phyloP scores from a whole-genome alignment of 2,329 filamentous ascomycete genomes.

The Alternaria burnsii region DNA sequence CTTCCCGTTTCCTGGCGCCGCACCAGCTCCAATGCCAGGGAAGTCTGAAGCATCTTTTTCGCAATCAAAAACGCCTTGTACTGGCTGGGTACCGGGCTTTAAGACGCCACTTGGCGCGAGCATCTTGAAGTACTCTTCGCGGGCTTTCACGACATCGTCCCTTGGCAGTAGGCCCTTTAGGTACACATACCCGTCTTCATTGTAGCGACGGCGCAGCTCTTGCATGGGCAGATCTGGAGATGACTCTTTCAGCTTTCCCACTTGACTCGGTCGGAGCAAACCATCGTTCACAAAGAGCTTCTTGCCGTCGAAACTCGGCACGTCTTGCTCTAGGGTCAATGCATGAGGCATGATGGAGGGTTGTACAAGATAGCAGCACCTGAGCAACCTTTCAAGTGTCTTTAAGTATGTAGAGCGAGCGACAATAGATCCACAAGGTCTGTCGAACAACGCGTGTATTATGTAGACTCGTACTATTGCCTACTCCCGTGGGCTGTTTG shows the following conservation, averaged over 20 bases:
- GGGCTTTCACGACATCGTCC: conserved; percentile 61
- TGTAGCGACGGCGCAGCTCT: conserved; percentile 58
- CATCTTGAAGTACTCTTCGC: conserved; percentile 63
- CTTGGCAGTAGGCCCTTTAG: conserved; percentile 64
- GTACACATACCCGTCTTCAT: conserved; percentile 64
- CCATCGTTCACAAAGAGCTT: conserved; percentile 58
- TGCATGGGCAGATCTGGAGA: conserved; percentile 56
- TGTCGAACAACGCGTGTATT: not conserved
- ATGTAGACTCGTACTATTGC: not conserved
- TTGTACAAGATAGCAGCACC: not conserved
- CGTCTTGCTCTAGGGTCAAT: conserved; percentile 30
- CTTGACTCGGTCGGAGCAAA: conserved; percentile 56
- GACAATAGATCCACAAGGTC: not conserved
- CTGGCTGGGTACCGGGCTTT: conserved; percentile 54
- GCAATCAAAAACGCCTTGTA: conserved; percentile 64
- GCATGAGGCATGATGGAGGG: conserved; percentile 45
- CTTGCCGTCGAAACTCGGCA: conserved; percentile 36
- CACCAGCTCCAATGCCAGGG: conserved; percentile 64
- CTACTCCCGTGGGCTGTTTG: not conserved
- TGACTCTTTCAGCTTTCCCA: conserved; percentile 53
- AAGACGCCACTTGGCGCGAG: conserved; percentile 65
- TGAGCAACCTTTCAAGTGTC: not conserved
- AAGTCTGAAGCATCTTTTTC: conserved; percentile 55
- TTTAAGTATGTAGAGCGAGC: not conserved
- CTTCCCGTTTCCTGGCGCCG: conserved; percentile 32